These are phyloP conservation scores for Cercophora sp. DNA, from an alignment of 495 filamentous ascomycete species.

Conservation along the genomic window DNA sequence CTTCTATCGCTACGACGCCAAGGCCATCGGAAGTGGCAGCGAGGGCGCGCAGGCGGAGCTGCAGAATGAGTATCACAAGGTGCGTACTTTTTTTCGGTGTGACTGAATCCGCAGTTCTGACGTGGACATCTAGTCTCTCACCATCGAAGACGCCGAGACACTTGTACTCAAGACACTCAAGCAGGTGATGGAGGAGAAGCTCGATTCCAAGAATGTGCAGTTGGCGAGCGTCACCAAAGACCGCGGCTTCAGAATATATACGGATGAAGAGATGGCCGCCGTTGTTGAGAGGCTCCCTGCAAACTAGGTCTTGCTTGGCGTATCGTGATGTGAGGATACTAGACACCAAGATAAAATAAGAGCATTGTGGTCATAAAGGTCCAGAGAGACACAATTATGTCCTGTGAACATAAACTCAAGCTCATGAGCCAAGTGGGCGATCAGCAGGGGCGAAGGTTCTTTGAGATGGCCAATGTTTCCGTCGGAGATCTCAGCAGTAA, in stretches of 20 bases:
- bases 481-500: no score
- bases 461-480: no score
- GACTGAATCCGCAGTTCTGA: no score
- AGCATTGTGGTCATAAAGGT: no score
- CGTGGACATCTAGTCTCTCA: constrained; percentile 81
- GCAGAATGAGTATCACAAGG: constrained; percentile 97
- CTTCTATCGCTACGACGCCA: constrained; percentile 98
- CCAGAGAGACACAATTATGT: no score
- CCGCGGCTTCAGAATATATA: constrained; percentile 95
- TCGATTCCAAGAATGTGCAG: constrained; percentile 97
- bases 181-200: constrained; percentile 99
- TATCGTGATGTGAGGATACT: no score
- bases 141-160: constrained; percentile 87
- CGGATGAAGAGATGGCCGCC: constrained; percentile 89
- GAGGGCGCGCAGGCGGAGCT: constrained; percentile 97
- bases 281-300: constrained; percentile 72
- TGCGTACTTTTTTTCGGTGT: constrained; percentile 19
- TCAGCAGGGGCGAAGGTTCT: no score
- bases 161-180: constrained; percentile 96
- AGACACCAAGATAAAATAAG: no score
- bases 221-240: constrained; percentile 96
- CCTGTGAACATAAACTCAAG: no score
- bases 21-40: constrained; percentile 93
- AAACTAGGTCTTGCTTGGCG: constrained; percentile 36
- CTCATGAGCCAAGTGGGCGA: no score